A percentile compares a stretch with the other conserved stretches of the same genome.
These are phyloP conservation scores for Syncephalis plumigaleata DNA, from an alignment of 371 early-diverging fungal genomes.

Conservation along the genomic window DNA sequence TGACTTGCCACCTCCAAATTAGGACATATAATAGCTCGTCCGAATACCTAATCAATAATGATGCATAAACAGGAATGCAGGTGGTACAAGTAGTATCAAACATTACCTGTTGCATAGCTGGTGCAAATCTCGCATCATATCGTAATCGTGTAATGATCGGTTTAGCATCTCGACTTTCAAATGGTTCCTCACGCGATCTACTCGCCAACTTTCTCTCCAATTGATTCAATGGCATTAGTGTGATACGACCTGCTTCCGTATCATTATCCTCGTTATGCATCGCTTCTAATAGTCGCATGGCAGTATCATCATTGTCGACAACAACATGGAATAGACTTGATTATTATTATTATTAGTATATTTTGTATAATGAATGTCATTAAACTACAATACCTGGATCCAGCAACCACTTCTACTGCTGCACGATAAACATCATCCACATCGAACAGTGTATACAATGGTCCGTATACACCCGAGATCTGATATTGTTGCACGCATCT, in stretches of 20 bases:
- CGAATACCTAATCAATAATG: conserved; percentile 44
- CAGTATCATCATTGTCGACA: conserved; percentile 88
- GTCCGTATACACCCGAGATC: conserved; percentile 72
- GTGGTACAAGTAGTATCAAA: neutral
- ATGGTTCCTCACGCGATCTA: conserved; percentile 27
- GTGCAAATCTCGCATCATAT: conserved; percentile 40
- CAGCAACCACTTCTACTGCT: conserved; percentile 86
- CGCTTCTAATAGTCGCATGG: conserved; percentile 52
- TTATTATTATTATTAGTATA: too few species aligned
- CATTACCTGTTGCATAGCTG: conserved; percentile 55
- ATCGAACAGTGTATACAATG: conserved; percentile 81
- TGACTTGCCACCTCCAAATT: conserved; percentile 68
- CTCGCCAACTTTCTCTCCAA: conserved; percentile 19
- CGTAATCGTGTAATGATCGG: conserved; percentile 60
- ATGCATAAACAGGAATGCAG: too few species aligned
- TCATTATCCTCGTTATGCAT: conserved; percentile 20
- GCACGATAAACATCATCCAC: conserved; percentile 64
- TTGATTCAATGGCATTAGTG: conserved; percentile 94
- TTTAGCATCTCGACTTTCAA: conserved; percentile 57
- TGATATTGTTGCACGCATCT: conserved; percentile 39
- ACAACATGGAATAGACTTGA: conserved; percentile 96
- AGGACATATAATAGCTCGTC: conserved; percentile 73
- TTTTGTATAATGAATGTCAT: neutral
- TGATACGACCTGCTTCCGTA: conserved; percentile 63
- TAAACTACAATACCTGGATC: conserved; percentile 28